Evolutionary conservation across 495 filamentous ascomycete species (phyloP).

Genomic region (Penicillium antarcticum): DNA sequence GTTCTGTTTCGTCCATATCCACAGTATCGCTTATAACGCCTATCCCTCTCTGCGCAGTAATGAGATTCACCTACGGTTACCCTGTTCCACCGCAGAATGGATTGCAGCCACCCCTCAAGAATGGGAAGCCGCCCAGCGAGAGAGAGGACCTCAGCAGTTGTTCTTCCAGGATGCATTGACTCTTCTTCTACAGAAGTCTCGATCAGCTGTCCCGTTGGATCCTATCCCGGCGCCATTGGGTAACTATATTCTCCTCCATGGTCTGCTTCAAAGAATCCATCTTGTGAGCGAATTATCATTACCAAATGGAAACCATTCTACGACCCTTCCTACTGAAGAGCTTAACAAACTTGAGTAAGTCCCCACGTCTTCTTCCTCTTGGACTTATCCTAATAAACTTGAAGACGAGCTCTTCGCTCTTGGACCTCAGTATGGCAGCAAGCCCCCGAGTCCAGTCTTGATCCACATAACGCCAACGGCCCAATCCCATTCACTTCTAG

Average conservation of each 20-base stretch:
- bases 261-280: constrained; percentile 39
- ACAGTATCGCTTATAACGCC: constrained; percentile 38
- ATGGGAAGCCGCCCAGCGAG: constrained; percentile 33
- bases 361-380: too few species aligned
- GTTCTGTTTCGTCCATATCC: constrained; percentile 39
- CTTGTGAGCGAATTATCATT: constrained; percentile 39
- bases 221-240: constrained; percentile 37
- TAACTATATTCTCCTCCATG: constrained; percentile 39
- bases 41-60: constrained; percentile 38
- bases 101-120: constrained; percentile 28
- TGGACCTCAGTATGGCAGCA: constrained; percentile 44
- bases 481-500: constrained; percentile 41
- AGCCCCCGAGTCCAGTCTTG: constrained; percentile 40
- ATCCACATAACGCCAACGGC: constrained; percentile 39
- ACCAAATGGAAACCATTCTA: constrained; percentile 31
- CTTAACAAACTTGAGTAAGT: constrained; percentile 38
- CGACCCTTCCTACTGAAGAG: constrained; percentile 33
- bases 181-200: constrained; percentile 32
- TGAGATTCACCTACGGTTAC: constrained; percentile 36
- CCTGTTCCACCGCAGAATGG: constrained; percentile 40
- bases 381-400: neutral
- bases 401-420: constrained; percentile 33
- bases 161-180: constrained; percentile 40
- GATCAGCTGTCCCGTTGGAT: constrained; percentile 23
- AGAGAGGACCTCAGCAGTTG: constrained; percentile 29